phyloP scores from a whole-genome alignment of 2,329 filamentous ascomycete genomes.

The Fusarium vanettenii region DNA sequence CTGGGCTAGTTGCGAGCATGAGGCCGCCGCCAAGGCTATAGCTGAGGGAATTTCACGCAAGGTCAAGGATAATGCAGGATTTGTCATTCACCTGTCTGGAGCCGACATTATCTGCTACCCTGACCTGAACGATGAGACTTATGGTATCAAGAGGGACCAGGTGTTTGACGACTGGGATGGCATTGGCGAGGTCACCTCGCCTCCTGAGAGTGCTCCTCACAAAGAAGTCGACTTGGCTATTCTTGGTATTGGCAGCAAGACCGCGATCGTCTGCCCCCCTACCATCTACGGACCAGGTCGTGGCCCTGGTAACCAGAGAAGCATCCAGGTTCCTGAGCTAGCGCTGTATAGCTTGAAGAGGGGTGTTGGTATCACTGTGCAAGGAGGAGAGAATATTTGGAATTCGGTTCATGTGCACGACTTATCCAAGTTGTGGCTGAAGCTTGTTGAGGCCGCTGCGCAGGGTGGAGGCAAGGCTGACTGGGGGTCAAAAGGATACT shows the following conservation, averaged over 20 bases:
- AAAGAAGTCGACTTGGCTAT: background rate
- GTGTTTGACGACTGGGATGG: background rate
- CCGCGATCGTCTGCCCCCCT: background rate
- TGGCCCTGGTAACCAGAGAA: background rate
- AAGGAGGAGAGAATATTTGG: background rate
- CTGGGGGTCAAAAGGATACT: background rate
- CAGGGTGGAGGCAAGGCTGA: background rate
- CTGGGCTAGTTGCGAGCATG: slow-evolving; percentile 8
- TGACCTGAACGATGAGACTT: background rate
- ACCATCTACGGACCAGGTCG: background rate
- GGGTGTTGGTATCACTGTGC: background rate
- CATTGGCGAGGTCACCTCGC: background rate
- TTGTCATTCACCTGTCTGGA: background rate
- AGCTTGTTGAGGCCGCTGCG: background rate
- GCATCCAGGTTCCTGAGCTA: background rate
- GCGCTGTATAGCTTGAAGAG: background rate
- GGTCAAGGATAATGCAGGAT: background rate
- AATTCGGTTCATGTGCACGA: background rate
- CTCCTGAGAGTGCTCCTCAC: background rate
- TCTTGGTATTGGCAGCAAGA: background rate
- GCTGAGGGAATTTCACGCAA: slow-evolving; percentile 5
- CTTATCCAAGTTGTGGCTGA: background rate
- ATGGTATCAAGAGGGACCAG: background rate
- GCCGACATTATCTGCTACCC: background rate
- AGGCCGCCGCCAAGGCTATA: slow-evolving; percentile 2